Evolutionary conservation across 176 grass and related monocot species (phyloP), one percentile per base, ranked within the genome.

Genomic region (Avena eriantha): DNA sequence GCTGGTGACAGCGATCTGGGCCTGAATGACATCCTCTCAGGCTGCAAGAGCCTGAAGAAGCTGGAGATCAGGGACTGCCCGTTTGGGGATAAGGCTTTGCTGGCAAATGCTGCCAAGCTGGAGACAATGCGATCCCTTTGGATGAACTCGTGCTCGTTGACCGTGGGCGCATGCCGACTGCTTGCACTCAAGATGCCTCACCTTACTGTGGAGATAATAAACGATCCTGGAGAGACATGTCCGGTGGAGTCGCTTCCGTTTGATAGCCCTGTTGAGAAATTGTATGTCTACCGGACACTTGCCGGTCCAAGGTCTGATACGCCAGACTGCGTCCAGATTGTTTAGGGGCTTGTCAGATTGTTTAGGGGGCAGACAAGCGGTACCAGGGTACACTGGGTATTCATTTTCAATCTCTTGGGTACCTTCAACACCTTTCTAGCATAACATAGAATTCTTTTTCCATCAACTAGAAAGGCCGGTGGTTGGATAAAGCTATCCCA

Each of bases 71-170:
- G 89, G 84, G 91, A 95, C 73, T 95, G 93, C 82, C 91, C 93
- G 19, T 95, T 95, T 85, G 93, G 93, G 0, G 84, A 89, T 80
- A 87, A 77, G 64, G 81, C 93, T 2, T 85, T 95, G 89, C 80
- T 93, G 80, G 81, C 84, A 57, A 93, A 95, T 82, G 89, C 86
- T 57, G 86, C 81, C 47, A 95, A 95, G 89, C 89, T 93, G 67
- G 86, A 91, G 91, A 95, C 89, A 93, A 93, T 95, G 93, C 91
- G 91, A 95, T 95, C 91, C 93, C 93, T 95, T 95, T 95, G 91
- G 93, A 95, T 95, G 91, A 93, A 87, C 66, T 89, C 93, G 16
- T 93, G 91, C 81, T 79, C 59, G 59, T 76, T 95, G 84, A 95
- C 91, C 67, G 56, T 93, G 81, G 93, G 89, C 19, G 84, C 83